A percentile compares a stretch with the other conserved stretches of the same genome.
Evolutionary conservation across 2,329 filamentous ascomycete genomes (phyloP).

Genomic region (Ophiostoma himal-ulmi): DNA sequence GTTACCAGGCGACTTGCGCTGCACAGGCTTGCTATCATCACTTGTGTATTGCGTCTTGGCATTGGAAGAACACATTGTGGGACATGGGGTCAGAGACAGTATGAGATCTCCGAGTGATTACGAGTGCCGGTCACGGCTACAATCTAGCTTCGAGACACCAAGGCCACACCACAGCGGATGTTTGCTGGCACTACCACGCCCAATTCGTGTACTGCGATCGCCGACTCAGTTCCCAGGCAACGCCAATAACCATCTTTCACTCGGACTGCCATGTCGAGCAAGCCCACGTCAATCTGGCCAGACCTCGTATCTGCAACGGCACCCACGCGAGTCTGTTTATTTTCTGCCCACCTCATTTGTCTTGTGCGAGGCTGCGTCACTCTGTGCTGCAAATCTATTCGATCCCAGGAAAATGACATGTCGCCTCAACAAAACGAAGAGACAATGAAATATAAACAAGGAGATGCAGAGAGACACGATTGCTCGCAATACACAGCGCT

Average conservation of each 20-base stretch:
- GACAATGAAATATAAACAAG: no score
- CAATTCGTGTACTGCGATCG: no score
- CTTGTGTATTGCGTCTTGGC: neutral
- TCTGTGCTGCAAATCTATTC: neutral
- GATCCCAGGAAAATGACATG: conserved; percentile 11
- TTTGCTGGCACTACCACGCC: neutral
- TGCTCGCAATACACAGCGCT: neutral
- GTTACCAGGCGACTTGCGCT: neutral
- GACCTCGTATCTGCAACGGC: conserved; percentile 12
- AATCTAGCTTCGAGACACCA: neutral
- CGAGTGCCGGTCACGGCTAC: neutral
- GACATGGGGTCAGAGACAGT: neutral
- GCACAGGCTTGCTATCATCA: neutral
- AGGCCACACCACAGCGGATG: neutral
- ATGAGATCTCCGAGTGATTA: neutral
- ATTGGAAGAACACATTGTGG: neutral
- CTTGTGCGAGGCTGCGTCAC: neutral
- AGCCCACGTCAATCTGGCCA: neutral
- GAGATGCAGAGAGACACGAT: no score
- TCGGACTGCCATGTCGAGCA: neutral
- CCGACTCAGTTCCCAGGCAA: no score
- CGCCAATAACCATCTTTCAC: no score
- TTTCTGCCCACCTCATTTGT: neutral
- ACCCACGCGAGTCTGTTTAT: neutral
- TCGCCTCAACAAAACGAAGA: conserved; percentile 11